Percentiles rank a stretch among this genome's conserved stretches.
Evolutionary conservation across 2,329 filamentous ascomycete genomes (phyloP).

Genomic region (Penicillium sp.): DNA sequence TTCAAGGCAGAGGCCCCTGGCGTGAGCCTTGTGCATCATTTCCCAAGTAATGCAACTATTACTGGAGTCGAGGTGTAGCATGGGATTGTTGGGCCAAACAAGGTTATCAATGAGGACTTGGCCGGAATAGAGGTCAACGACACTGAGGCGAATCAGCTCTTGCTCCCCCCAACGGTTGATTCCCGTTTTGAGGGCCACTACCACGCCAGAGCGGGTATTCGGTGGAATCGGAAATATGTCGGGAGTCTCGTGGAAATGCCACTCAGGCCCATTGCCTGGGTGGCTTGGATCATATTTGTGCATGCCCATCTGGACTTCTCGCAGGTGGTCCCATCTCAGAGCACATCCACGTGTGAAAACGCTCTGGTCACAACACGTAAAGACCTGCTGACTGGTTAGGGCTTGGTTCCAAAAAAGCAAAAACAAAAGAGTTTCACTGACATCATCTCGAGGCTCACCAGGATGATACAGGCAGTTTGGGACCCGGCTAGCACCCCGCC

Average conservation of each 20-base stretch:
- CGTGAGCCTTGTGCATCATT: slow-evolving; percentile 21
- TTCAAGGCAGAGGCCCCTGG: slow-evolving; percentile 18
- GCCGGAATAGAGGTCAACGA: slow-evolving; percentile 54
- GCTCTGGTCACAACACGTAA: background rate
- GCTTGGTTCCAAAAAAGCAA: background rate
- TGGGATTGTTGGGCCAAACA: slow-evolving; percentile 49
- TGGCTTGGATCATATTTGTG: no score
- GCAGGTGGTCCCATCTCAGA: background rate
- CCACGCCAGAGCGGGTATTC: slow-evolving; percentile 35
- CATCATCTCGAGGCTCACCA: background rate
- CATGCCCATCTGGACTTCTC: no score
- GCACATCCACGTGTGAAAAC: background rate
- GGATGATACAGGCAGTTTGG: background rate
- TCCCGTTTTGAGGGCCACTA: slow-evolving; percentile 59
- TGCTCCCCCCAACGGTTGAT: slow-evolving; percentile 44
- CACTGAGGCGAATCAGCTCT: slow-evolving; percentile 55
- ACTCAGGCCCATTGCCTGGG: background rate
- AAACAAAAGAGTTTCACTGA: background rate
- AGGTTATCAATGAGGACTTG: slow-evolving; percentile 52
- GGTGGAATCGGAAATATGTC: background rate
- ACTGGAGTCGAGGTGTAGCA: slow-evolving; percentile 53
- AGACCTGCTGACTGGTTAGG: background rate
- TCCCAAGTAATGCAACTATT: slow-evolving; percentile 52
- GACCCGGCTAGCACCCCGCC: background rate
- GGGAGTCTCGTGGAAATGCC: background rate